Base-by-base conservation (phyloP, 495 filamentous ascomycete genomes). In the Hypoxylon crocopeplum region DNA sequence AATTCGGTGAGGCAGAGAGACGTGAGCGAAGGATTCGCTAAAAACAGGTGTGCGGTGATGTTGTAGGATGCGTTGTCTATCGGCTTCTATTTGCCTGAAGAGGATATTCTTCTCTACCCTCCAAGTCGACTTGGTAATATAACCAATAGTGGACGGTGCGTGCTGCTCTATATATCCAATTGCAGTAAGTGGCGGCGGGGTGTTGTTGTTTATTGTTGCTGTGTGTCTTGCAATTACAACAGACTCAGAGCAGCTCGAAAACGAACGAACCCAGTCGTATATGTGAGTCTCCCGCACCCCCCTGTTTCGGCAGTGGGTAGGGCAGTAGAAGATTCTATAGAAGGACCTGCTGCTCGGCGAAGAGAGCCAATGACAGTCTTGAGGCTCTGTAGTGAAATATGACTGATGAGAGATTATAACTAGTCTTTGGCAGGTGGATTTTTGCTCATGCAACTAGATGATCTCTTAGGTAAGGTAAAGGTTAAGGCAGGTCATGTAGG, bases 61-160 rank as follows among this genome's bases (percentile, higher is more conserved):
- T 45, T 48, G 56, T 41, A 29, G 46, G 62, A 33, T 54, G 59
- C 36, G 59, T 27, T 41, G 42, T 30, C 37, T 65, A 47, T 38
- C 62, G 45, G 56, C 38, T 59, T 59, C 50, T 59, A 55, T 64
- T 47, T 64, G 61, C 61, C 61, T 59, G 55, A 59, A 64, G 55
- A 46, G 49, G 61, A 47, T 44, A 20, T 29, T 40, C 25, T 36
- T 27, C 22, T 56, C 45, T 55, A 54, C 61, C 55, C 55, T 56
- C 55, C 55, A 58, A 49, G 48, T 42, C 29, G 29, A 41, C 22
- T 51, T 62, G 32, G 16, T 39, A 50, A 49, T 50, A 56, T 56
- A 51, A 19, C 61, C 61, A 64, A 59, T 64, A 50, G 55, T 48
- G 13, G 12, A 34, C n/a, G 24, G 8, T 27, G 24, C 8, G 46